Base-by-base conservation (phyloP, 306 rosid genomes). In the Hylodesmum podocarpum region DNA sequence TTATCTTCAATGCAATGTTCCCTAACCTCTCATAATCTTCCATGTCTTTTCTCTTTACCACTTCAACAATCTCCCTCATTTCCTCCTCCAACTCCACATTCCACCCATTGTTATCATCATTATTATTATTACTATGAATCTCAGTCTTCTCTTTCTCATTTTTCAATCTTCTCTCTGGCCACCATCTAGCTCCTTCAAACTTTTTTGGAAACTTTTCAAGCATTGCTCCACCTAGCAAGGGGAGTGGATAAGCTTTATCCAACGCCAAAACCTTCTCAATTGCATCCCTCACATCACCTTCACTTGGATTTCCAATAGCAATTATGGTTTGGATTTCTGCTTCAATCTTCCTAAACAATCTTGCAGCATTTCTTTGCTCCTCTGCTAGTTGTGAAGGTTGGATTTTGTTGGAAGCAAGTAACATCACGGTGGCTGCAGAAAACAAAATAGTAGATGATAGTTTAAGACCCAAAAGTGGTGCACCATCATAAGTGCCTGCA, bases 341-440 rank as follows among this genome's bases (percentile, higher is more conserved):
- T 27, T 64, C 75, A 50, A 89, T 73, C 44, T 88, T 83, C 73
- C 81, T 85, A 66, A 91, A 91, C 43, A 86, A 68, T 33, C 89
- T 91, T 8, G 88, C 55, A 0, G 93, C 93, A 29, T 86, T 89
- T 2, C 93, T 87, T 51, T 91, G 91, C 63, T 91, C 97, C 76
- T 91, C 97, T 0, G 89, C 90, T 2, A 91, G 89, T 31, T 91
- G 97, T 6, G 96, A 91, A 1, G 97, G 96, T 72, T 91, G 97
- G 70, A 88, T 82, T 81, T 88, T 89, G 83, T 88, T 89, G 78
- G 86, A 87, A 11, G 79, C 66, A 14, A 85, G 73, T 46, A 81
- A 14, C 89, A 91, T 43, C 40, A 90, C 93, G 0, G 89, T 82
- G 55, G 93, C 97, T 0, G 90, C 86, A n/a, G 85, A 31, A 55